Base-by-base conservation (phyloP, 2,329 filamentous ascomycete species). In the Bipolaris sorokiniana region DNA sequence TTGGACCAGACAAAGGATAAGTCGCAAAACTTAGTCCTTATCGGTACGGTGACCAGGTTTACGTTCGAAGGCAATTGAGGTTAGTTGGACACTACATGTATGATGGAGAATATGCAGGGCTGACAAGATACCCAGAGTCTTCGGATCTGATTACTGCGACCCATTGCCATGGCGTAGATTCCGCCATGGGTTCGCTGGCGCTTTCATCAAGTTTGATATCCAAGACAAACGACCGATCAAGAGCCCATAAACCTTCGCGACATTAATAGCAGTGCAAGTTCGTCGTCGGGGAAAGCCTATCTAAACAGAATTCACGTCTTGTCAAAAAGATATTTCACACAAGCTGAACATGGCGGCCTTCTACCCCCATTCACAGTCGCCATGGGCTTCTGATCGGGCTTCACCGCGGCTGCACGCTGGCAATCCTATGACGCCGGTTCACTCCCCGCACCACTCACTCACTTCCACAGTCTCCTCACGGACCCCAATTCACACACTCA, bases 391-490 rank as follows among this genome's bases (percentile, higher is more conserved):
- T 44, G 60, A 57, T 16, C 20, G 45, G 45, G 41, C 40, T 58
- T 66, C 71, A 67, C 66, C 57, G 42, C 69, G 44, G 47, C 49
- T 57, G 31, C 51, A 52, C 40, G 47, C 54, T 33, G 51, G 61
- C 16, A 59, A 66, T 40, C 72, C 69, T 9, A 60, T 69, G 33
- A 75, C 74, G n/a, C 75, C 74, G 2, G 45, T 70, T 15, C 75
- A 76, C 66, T 76, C 74, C 20, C 69, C 75, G 22, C 74, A 76
- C 46, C 72, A 72, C 56, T 77, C 75, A 3, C 64, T 74, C 20
- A 63, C 68, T 33, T 74, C 68, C 33, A 73, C 75, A 4, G 60
- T 64, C 15, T 71, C 72, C 28, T 67, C 72, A 5, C 70, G 70
- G 22, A 71, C 71, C 33, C 71, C 73, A 4, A 38, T 73, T 18